Percentiles rank a stretch among this genome's conserved stretches.
These are phyloP conservation scores for Omphalea diandra DNA, from an alignment of 441 rosid species.

Conservation along the genomic window DNA sequence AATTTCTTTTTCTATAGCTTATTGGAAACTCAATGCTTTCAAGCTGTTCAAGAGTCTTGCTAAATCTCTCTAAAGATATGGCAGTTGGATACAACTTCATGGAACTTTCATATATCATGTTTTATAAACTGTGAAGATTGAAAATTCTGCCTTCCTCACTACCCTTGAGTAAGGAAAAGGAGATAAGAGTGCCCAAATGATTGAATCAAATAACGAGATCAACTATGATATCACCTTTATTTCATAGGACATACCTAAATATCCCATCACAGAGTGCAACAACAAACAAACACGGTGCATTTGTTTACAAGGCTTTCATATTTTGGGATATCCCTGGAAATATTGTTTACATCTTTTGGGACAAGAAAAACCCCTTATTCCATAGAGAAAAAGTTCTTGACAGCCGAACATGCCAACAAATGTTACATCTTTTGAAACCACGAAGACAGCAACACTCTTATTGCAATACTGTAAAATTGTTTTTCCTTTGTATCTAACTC, in stretches of 20 bases:
- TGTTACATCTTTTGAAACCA: background rate
- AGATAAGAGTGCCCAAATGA: background rate
- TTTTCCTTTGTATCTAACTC: constrained; percentile 29
- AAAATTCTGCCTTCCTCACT: too few relatives aligned
- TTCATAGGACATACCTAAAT: background rate
- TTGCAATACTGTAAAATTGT: background rate
- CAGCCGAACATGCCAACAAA: too few relatives aligned
- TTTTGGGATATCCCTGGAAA: background rate
- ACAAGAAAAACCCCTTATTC: background rate
- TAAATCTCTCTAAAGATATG: too few relatives aligned
- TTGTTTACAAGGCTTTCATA: background rate
- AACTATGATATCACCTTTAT: background rate
- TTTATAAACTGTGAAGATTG: too few relatives aligned
- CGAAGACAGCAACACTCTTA: background rate
- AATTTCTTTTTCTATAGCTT: too few relatives aligned
- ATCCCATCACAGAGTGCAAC: background rate
- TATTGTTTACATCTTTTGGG: background rate
- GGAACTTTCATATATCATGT: too few relatives aligned
- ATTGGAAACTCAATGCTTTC: too few relatives aligned
- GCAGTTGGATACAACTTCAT: too few relatives aligned
- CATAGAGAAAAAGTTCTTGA: background rate
- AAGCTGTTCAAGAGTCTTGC: too few relatives aligned
- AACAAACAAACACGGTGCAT: background rate
- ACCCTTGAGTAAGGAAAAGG: background rate
- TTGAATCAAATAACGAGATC: background rate